A percentile compares a stretch with the other conserved stretches of the same genome.
Conservation (phyloP, 2,329 filamentous ascomycete species). For the Fusarium sp. region DNA sequence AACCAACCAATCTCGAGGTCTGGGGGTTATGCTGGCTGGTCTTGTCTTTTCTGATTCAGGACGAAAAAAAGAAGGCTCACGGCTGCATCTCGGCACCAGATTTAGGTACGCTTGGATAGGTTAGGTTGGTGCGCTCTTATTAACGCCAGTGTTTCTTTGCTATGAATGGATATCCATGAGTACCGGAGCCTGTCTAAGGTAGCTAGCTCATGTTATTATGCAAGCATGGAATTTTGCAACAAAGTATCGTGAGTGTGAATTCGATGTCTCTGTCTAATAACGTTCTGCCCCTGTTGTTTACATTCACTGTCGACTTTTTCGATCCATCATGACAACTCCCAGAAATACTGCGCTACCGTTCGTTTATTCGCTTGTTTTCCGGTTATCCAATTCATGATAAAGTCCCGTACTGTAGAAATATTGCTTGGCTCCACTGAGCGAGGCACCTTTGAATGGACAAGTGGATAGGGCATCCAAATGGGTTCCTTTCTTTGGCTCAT, state of each 20-base stretch:
- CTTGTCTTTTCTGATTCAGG: not conserved
- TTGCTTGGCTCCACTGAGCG: conserved; percentile 20
- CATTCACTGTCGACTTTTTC: not conserved
- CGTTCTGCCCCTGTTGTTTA: conserved; percentile 1
- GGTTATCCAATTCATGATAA: conserved; percentile 22
- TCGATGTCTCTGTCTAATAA: conserved; percentile 4
- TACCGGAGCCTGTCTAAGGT: not conserved
- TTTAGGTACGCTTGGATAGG: not conserved
- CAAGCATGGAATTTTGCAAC: conserved; percentile 2
- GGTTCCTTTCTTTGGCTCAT: conserved; percentile 24
- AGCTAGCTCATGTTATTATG: not conserved
- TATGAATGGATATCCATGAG: not conserved
- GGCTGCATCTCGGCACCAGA: conserved; percentile 26
- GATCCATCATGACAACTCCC: conserved; percentile 39
- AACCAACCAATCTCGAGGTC: conserved; percentile 22
- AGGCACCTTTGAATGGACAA: conserved; percentile 20
- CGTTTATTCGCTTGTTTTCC: conserved; percentile 15
- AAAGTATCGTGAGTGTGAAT: conserved; percentile 9
- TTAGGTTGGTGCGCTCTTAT: conserved; percentile 11
- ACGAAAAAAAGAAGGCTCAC: conserved; percentile 20
- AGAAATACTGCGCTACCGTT: conserved; percentile 6
- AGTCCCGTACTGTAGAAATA: not conserved
- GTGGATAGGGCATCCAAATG: conserved; percentile 21
- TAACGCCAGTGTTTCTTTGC: not conserved
- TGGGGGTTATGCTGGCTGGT: conserved; percentile 27